A percentile compares a stretch with the other conserved stretches of the same genome.
phyloP scores from a whole-genome alignment of 1,284 basidiomycete species.

The Waitea zeae region DNA sequence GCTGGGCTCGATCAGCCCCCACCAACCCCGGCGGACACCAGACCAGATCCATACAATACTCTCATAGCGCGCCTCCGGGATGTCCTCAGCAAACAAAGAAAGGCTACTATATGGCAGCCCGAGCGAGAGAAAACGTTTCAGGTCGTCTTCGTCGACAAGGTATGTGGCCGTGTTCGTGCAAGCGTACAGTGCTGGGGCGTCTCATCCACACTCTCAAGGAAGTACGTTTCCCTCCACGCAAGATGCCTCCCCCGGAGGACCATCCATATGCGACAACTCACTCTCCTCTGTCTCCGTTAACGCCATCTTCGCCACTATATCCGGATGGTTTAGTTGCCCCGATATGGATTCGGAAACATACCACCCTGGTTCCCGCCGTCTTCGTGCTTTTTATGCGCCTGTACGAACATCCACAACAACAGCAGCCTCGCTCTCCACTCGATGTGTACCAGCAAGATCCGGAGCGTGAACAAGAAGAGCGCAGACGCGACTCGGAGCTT shows the following conservation, averaged over 20 bases:
- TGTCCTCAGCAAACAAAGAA: conserved; percentile 39
- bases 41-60: conserved; percentile 36
- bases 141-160: conserved; percentile 67
- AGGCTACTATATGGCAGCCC: conserved; percentile 43
- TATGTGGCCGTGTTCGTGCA: conserved; percentile 13
- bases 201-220: conserved; percentile 19
- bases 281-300: conserved; percentile 83
- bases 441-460: conserved; percentile 32
- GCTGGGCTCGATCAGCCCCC: conserved; percentile 49
- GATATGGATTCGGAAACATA: conserved; percentile 94
- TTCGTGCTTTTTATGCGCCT: conserved; percentile 83
- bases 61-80: conserved; percentile 43
- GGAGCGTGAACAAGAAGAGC: conserved; percentile 50
- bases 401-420: conserved; percentile 42
- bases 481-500: conserved; percentile 55
- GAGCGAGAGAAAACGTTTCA: conserved; percentile 63
- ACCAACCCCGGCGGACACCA: conserved; percentile 13
- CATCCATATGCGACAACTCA: conserved; percentile 37
- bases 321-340: conserved; percentile 94
- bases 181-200: not conserved
- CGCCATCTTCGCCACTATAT: conserved; percentile 73
- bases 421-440: conserved; percentile 27
- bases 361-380: conserved; percentile 77
- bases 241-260: conserved; percentile 41
- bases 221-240: conserved; percentile 76